Evolutionary conservation across 495 filamentous ascomycete species (phyloP).

Genomic region (Pyrenopolyporus hunteri): DNA sequence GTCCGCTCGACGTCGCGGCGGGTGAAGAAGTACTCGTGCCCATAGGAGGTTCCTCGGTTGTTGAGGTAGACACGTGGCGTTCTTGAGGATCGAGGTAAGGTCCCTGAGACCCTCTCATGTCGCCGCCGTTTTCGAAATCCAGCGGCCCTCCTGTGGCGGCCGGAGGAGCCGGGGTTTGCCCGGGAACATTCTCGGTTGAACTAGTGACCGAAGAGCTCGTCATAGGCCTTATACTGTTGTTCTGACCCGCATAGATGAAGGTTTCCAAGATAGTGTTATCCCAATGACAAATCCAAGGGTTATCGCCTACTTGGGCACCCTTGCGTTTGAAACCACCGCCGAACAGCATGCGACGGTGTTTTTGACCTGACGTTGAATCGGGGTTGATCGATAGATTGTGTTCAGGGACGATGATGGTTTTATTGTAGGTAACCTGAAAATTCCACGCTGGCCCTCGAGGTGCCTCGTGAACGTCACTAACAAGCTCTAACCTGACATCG

Average conservation of each 20-base stretch:
- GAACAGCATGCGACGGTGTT: constrained; percentile 28
- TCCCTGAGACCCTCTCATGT: constrained; percentile 7
- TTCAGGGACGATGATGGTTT: constrained; percentile 76
- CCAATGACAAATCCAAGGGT: constrained; percentile 89
- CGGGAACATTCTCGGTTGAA: neutral
- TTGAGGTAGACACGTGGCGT: constrained; percentile 7
- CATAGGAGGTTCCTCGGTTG: neutral
- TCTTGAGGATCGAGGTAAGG: constrained; percentile 11
- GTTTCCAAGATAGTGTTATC: constrained; percentile 79
- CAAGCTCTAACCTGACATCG: constrained; percentile 61
- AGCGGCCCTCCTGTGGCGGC: constrained; percentile 31
- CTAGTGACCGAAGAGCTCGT: constrained; percentile 33
- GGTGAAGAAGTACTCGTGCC: constrained; percentile 9
- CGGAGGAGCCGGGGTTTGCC: neutral
- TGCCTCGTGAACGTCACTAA: constrained; percentile 66
- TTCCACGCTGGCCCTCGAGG: constrained; percentile 76
- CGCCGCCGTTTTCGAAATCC: constrained; percentile 12
- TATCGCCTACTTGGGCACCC: constrained; percentile 63
- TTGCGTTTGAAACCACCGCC: constrained; percentile 52
- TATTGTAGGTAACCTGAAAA: constrained; percentile 74
- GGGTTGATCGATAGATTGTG: constrained; percentile 47
- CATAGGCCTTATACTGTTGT: constrained; percentile 47
- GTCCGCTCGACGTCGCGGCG: constrained; percentile 5
- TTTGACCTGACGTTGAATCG: constrained; percentile 13
- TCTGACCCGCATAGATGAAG: constrained; percentile 78